Conservation (phyloP, 805 yeast species). For the Lachancea sp. region DNA sequence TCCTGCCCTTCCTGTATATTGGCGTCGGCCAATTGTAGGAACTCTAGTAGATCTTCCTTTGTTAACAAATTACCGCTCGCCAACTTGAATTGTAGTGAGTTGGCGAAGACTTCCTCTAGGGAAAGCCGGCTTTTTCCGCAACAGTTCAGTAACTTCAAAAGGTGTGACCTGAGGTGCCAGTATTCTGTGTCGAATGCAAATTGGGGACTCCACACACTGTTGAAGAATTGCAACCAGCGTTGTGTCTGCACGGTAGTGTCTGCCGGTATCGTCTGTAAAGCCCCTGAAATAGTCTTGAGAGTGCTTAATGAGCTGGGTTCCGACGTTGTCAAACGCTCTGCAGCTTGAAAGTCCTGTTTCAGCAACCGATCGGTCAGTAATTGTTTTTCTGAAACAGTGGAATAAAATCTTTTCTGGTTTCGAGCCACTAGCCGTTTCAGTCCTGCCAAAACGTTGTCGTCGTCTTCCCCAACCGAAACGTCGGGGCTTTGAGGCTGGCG, state of each 20-base stretch:
- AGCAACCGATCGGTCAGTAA: conserved; percentile 7
- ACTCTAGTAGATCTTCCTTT: conserved; percentile 16
- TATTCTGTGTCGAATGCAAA: conserved; percentile 7
- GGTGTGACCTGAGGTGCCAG: conserved; percentile 21
- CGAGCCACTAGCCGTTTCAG: conserved; percentile 23
- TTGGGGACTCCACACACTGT: conserved; percentile 21
- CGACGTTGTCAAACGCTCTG: conserved; percentile 3
- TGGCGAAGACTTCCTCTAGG: conserved; percentile 11
- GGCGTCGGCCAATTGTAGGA: conserved; percentile 12
- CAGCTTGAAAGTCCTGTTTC: conserved; percentile 13
- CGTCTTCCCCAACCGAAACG: conserved; percentile 7
- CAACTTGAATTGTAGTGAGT: conserved; percentile 19
- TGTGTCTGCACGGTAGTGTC: conserved; percentile 4
- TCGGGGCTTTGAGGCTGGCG: conserved; percentile 7
- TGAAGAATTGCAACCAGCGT: conserved; percentile 17
- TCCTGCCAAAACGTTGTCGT: conserved; percentile 26
- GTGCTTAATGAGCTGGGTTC: conserved; percentile 1
- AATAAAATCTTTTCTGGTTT: conserved; percentile 23
- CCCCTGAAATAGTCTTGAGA: conserved; percentile 8
- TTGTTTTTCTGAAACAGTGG: conserved; percentile 14
- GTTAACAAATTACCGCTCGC: conserved; percentile 14
- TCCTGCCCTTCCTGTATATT: conserved; percentile 7
- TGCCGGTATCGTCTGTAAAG: conserved; percentile 8
- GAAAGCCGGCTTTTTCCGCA: conserved; percentile 11
- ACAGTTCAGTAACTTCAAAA: conserved; percentile 15